Evolutionary conservation across 208 protist genomes (phyloP), one percentile per base, ranked within the genome.

Genomic region (Leishmania guyanensis): DNA sequence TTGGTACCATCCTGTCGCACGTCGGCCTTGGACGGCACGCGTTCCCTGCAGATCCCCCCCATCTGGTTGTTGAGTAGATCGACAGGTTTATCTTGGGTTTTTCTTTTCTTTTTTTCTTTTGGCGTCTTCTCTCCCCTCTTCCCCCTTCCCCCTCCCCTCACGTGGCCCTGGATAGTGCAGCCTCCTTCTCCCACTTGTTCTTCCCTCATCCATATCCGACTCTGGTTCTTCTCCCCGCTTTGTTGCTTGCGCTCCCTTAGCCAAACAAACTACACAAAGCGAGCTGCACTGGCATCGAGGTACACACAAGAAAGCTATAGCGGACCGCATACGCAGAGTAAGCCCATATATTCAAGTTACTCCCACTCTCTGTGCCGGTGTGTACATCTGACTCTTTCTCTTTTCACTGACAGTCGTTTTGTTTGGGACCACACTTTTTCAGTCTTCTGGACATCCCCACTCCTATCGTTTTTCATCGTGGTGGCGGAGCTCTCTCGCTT

Each of bases 91-190:
- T 56, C 71, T 66, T 36, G 62, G 29, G 62, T 36, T 66, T 66
- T 66, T 66, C 50, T 70, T 75, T 12, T 75, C 43, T 64, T 76
- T 43, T 60, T 75, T 58, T 39, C 6, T 58, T 76, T 76, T 54
- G 72, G 60, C 51, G 48, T 76, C 62, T 62, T 39, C 20, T 43
- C 29, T 39, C 29, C 43, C 46, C 14, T 53, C 36, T 17, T 76
- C 9, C 20, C n/a, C 46, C 54, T 46, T 73, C 17, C 29, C 60
- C 60, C 6, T n/a, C 29, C 60, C 43, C 4, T 46, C 43, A 46
- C 43, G 43, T 39, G 43, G 46, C 33, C 43, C 36, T 73, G 39
- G 46, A 51, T 51, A 73, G 46, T 54, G n/a, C 72, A 46, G 72
- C 51, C 48, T 58, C 43, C 26, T 76, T 76, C 33, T 76, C 33